Percentiles rank a stretch among this genome's conserved stretches.
These are phyloP conservation scores for Calonectria multiphialidica DNA, from an alignment of 2,329 filamentous ascomycete genomes.

Conservation along the genomic window DNA sequence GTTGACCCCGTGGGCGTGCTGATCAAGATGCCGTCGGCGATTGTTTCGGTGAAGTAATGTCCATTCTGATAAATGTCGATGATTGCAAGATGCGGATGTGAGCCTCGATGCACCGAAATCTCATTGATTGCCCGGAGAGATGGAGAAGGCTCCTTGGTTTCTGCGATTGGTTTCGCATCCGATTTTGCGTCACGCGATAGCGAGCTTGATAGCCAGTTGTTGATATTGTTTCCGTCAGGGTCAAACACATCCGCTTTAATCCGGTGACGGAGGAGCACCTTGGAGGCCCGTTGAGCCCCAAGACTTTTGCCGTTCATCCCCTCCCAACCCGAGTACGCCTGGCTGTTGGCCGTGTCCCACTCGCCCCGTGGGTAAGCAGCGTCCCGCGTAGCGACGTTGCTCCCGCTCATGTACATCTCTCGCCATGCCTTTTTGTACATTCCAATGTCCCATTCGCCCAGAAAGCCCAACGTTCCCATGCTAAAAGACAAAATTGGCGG, in stretches of 20 bases:
- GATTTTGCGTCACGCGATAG: slow-evolving; percentile 60
- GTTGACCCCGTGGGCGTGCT: slow-evolving; percentile 95
- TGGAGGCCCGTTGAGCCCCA: slow-evolving; percentile 79
- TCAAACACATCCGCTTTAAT: slow-evolving; percentile 89
- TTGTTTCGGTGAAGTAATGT: slow-evolving; percentile 91
- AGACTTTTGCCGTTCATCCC: slow-evolving; percentile 83
- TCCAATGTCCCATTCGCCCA: slow-evolving; percentile 95
- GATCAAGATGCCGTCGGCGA: slow-evolving; percentile 94
- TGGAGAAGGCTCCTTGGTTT: slow-evolving; percentile 52
- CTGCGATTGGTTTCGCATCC: slow-evolving; percentile 48
- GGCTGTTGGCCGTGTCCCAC: slow-evolving; percentile 35
- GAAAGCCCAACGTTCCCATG: slow-evolving; percentile 95
- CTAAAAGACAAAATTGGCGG: slow-evolving; percentile 95
- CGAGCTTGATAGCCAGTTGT: slow-evolving; percentile 59
- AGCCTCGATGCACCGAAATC: slow-evolving; percentile 91
- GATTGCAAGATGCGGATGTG: slow-evolving; percentile 89
- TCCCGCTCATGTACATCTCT: slow-evolving; percentile 88
- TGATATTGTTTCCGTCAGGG: slow-evolving; percentile 72
- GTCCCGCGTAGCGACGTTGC: slow-evolving; percentile 62
- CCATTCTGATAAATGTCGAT: slow-evolving; percentile 93
- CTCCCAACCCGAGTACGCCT: slow-evolving; percentile 69
- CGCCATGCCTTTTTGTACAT: slow-evolving; percentile 94
- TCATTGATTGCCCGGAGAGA: slow-evolving; percentile 88
- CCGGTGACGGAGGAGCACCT: slow-evolving; percentile 87
- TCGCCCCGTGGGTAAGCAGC: slow-evolving; percentile 50